A percentile compares a stretch with the other conserved stretches of the same genome.
Evolutionary conservation across 1,139 yeast genomes (phyloP).

Genomic region (Geotrichum aggregatum): DNA sequence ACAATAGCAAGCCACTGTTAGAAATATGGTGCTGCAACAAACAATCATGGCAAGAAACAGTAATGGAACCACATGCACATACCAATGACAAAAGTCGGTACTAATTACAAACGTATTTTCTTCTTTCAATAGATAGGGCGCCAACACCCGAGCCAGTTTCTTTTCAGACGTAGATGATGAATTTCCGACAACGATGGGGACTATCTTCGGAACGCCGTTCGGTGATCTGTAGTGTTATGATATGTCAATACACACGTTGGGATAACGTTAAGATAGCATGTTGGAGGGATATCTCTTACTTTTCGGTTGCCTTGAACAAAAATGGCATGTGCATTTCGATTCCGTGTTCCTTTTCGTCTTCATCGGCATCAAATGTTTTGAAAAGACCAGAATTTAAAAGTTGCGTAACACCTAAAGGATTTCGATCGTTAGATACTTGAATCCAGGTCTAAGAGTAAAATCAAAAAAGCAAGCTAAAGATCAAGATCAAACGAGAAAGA

Average conservation of each 20-base stretch:
- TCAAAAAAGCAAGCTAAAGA: too few relatives aligned
- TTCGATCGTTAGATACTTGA: too few relatives aligned
- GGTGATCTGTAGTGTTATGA: conserved; percentile 27
- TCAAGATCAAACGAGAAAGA: not conserved
- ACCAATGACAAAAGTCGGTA: conserved; percentile 96
- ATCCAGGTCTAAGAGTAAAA: too few relatives aligned
- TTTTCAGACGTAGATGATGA: conserved; percentile 47
- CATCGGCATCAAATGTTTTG: conserved; percentile 51
- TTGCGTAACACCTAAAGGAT: conserved; percentile 22
- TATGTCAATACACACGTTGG: not conserved
- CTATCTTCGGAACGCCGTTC: conserved; percentile 45
- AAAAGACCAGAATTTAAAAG: conserved; percentile 45
- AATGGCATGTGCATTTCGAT: conserved; percentile 94
- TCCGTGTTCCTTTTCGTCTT: conserved; percentile 86
- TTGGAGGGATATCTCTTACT: conserved; percentile 11
- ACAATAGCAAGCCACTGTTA: too few relatives aligned
- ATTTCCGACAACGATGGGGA: conserved; percentile 80
- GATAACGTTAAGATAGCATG: too few relatives aligned
- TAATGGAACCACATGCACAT: too few relatives aligned
- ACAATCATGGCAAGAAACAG: too few relatives aligned
- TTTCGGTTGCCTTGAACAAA: conserved; percentile 47
- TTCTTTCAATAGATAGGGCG: conserved; percentile 53
- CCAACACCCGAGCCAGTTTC: conserved; percentile 48
- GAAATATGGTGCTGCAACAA: too few relatives aligned
- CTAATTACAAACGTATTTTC: conserved; percentile 71